Conservation (phyloP, 1,139 yeast genomes). For the Hyphopichia khmerensis region DNA sequence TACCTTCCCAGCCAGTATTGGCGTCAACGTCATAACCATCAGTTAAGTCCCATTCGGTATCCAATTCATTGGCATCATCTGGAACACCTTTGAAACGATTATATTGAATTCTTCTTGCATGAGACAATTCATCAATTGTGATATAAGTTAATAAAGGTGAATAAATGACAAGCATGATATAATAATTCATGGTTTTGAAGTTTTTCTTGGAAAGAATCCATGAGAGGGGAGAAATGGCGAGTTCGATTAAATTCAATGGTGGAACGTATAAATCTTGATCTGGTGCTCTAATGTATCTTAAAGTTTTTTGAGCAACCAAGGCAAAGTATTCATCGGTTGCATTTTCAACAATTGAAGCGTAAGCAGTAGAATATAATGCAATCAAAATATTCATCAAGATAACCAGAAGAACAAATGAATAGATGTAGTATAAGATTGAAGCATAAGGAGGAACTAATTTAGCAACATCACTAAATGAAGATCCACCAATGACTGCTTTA, state of each 20-base stretch:
- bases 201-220: constrained; percentile 25
- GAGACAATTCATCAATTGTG: constrained; percentile 60
- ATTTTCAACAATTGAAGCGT: constrained; percentile 76
- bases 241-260: constrained; percentile 75
- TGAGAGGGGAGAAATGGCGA: constrained; percentile 40
- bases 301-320: constrained; percentile 78
- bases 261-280: constrained; percentile 85
- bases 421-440: constrained; percentile 68
- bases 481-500: constrained; percentile 70
- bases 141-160: constrained; percentile 64
- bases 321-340: constrained; percentile 86
- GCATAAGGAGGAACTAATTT: constrained; percentile 85
- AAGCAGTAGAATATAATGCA: constrained; percentile 84
- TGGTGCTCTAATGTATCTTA: constrained; percentile 83
- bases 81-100: constrained; percentile 64
- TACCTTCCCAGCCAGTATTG: constrained; percentile 40
- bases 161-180: constrained; percentile 63
- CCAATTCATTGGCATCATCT: constrained; percentile 80
- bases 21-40: constrained; percentile 62
- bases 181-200: constrained; percentile 41
- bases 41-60: constrained; percentile 79
- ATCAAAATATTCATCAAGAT: constrained; percentile 76
- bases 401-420: constrained; percentile 71
- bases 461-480: constrained; percentile 69
- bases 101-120: constrained; percentile 69